phyloP scores from a whole-genome alignment of 2,329 filamentous ascomycete genomes.

The Lachnellula suecica region DNA sequence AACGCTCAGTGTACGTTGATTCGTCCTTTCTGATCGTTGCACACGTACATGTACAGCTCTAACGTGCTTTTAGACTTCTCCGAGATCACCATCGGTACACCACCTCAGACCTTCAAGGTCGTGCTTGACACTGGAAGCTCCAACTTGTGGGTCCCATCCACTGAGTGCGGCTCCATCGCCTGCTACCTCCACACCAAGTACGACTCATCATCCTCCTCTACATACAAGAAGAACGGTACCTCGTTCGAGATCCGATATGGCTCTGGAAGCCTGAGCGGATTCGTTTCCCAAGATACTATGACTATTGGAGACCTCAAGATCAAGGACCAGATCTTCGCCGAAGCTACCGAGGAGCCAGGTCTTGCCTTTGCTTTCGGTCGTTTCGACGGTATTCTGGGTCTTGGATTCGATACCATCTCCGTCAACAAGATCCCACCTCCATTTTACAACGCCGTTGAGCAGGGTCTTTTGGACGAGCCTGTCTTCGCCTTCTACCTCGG shows the following conservation, averaged over 20 bases:
- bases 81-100: slow-evolving; percentile 88
- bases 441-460: slow-evolving; percentile 94
- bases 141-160: slow-evolving; percentile 97
- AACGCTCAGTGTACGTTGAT: slow-evolving; percentile 88
- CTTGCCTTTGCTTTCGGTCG: slow-evolving; percentile 96
- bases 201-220: slow-evolving; percentile 83
- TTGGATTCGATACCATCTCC: slow-evolving; percentile 95
- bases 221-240: slow-evolving; percentile 91
- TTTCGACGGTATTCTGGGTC: slow-evolving; percentile 94
- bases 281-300: slow-evolving; percentile 85
- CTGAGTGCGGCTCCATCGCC: slow-evolving; percentile 88
- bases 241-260: slow-evolving; percentile 93
- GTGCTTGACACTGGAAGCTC: slow-evolving; percentile 98
- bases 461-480: slow-evolving; percentile 84
- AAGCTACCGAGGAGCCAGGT: slow-evolving; percentile 93
- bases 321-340: slow-evolving; percentile 90
- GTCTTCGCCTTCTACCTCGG: slow-evolving; percentile 97
- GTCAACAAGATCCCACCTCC: slow-evolving; percentile 93
- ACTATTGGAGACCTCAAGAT: slow-evolving; percentile 86
- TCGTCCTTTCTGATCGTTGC: background rate
- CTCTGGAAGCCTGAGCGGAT: slow-evolving; percentile 90
- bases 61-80: slow-evolving; percentile 75
- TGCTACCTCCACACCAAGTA: slow-evolving; percentile 98
- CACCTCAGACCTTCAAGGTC: slow-evolving; percentile 95
- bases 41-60: slow-evolving; percentile 3